Percentiles rank a stretch among this genome's conserved stretches.
phyloP scores from a whole-genome alignment of 139 green algal species.

The Trebouxia sp. region DNA sequence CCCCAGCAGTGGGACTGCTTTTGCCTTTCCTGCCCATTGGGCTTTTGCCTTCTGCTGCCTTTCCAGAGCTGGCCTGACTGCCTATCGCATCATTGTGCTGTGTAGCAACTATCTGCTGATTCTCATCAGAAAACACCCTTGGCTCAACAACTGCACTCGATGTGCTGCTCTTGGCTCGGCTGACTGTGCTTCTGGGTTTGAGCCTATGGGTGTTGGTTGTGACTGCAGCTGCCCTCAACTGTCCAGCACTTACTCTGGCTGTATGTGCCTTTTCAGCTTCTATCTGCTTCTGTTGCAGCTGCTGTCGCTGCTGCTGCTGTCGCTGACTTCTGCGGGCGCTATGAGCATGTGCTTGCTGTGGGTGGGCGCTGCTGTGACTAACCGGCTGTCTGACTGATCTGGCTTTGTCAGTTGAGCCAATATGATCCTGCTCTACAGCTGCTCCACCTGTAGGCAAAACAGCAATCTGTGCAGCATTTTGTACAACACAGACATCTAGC shows the following conservation, averaged over 20 bases:
- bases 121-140: background rate
- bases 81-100: background rate
- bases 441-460: too few species aligned
- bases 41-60: background rate
- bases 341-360: background rate
- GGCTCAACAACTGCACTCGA: background rate
- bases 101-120: background rate
- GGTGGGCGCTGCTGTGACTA: background rate
- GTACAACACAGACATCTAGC: too few species aligned
- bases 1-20: conserved; percentile 5
- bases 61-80: too few species aligned
- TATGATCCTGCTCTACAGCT: too few species aligned
- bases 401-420: background rate
- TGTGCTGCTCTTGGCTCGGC: background rate
- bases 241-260: background rate
- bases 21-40: background rate
- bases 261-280: background rate
- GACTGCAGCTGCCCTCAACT: background rate
- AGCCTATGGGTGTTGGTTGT: too few species aligned
- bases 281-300: background rate
- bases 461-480: too few species aligned
- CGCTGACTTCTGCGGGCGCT: background rate
- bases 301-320: conserved; percentile 4
- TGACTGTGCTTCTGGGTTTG: background rate
- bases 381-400: background rate